phyloP scores from a whole-genome alignment of 331 rosid genomes.

The Pyrus hybrid region DNA sequence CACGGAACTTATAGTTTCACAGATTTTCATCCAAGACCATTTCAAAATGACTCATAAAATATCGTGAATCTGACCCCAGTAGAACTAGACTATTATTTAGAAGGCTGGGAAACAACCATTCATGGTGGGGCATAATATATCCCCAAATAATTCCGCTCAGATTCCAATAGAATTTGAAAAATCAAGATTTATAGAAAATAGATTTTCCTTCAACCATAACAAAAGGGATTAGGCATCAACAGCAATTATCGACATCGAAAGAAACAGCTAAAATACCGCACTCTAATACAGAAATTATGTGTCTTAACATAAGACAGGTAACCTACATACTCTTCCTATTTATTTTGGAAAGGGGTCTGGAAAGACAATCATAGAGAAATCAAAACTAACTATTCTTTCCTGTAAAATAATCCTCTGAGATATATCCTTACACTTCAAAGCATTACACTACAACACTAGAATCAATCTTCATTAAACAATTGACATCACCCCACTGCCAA shows the following conservation, averaged over 20 bases:
- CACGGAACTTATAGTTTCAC: no score
- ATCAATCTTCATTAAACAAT: neutral
- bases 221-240: neutral
- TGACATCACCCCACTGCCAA: neutral
- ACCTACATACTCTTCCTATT: neutral
- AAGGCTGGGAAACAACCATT: no score
- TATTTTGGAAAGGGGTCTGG: neutral
- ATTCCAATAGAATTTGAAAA: no score
- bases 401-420: neutral
- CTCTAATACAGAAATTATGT: neutral
- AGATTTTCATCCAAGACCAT: no score
- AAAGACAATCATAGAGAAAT: neutral
- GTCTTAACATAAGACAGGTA: neutral
- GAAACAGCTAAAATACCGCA: no score
- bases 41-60: no score
- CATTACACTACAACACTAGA: neutral
- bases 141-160: no score
- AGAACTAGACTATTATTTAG: no score
- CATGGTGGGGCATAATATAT: no score
- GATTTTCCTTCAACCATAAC: neutral
- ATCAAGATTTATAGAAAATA: neutral
- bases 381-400: neutral
- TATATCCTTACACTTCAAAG: neutral
- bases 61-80: no score
- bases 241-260: neutral